Percentiles rank a stretch among this genome's conserved stretches.
These are phyloP conservation scores for Cyclotella kingstonii DNA, from an alignment of 108 stramenopile genomes.

Conservation along the genomic window DNA sequence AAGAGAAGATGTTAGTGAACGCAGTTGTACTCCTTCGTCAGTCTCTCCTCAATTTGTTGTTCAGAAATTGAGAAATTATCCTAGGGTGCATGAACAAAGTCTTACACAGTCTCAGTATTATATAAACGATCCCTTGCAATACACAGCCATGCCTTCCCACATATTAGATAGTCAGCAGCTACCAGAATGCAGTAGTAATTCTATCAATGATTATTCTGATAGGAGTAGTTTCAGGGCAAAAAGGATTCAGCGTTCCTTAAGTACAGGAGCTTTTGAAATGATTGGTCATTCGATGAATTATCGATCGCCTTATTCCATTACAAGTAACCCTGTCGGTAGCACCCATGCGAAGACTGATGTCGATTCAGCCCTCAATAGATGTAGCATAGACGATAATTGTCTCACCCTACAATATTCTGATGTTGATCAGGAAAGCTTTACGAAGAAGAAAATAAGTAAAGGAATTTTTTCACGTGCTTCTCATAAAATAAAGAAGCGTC, in stretches of 20 bases:
- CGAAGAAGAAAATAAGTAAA: slow-evolving; percentile 21
- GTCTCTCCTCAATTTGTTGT: not conserved
- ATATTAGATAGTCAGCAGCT: no score
- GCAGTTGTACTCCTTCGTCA: slow-evolving; percentile 1
- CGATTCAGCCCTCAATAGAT: not conserved
- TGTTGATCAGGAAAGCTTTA: not conserved
- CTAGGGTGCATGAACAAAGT: no score
- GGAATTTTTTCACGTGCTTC: slow-evolving; percentile 22
- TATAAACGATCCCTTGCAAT: no score
- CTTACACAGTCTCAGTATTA: no score
- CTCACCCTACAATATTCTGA: not conserved
- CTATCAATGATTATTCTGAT: no score
- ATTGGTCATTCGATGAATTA: not conserved
- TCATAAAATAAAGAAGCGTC: slow-evolving; percentile 15
- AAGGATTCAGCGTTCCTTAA: no score
- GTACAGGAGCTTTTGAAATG: no score
- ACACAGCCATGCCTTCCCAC: no score
- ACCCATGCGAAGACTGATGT: not conserved
- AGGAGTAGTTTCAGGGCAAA: no score
- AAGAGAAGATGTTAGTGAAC: slow-evolving; percentile 4
- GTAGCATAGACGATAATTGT: not conserved
- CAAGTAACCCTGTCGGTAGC: not conserved
- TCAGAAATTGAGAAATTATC: not conserved
- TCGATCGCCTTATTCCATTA: not conserved
- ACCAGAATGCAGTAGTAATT: no score